These are phyloP conservation scores for Trichopus zeylanicus DNA, from an alignment of 116 monocot genomes.

Conservation along the genomic window DNA sequence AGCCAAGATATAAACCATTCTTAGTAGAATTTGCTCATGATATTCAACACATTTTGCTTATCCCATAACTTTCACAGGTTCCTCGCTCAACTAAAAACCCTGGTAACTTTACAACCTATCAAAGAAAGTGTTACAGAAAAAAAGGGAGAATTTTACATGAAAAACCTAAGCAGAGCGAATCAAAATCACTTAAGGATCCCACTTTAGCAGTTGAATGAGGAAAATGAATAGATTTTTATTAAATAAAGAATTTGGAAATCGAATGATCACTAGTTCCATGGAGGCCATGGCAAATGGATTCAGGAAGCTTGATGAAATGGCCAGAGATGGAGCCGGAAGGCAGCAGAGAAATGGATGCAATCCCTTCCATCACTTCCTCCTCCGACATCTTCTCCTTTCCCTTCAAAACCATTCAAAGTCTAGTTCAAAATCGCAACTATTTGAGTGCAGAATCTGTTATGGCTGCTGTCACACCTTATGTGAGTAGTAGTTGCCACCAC, in stretches of 20 bases:
- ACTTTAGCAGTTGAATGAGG: too few relatives aligned
- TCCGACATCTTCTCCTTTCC: not conserved
- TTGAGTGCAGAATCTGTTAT: not conserved
- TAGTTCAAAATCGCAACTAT: not conserved
- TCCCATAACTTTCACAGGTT: too few relatives aligned
- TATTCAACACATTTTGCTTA: too few relatives aligned
- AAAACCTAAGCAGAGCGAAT: too few relatives aligned
- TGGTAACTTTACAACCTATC: too few relatives aligned
- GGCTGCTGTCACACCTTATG: too few relatives aligned
- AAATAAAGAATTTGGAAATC: slow-evolving; percentile 2
- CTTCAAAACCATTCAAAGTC: not conserved
- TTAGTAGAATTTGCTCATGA: too few relatives aligned
- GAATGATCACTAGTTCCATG: slow-evolving; percentile 59
- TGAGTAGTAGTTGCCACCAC: too few relatives aligned
- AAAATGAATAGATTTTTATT: not conserved
- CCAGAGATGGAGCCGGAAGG: slow-evolving; percentile 78
- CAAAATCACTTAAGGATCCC: not conserved
- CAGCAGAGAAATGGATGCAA: slow-evolving; percentile 84
- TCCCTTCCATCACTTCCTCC: slow-evolving; percentile 56
- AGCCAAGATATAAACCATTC: too few relatives aligned
- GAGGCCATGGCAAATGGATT: slow-evolving; percentile 81
- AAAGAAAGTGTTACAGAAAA: too few relatives aligned
- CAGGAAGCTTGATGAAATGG: slow-evolving; percentile 72
- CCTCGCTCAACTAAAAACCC: too few relatives aligned
- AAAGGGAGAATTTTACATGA: too few relatives aligned